phyloP scores from a whole-genome alignment of 805 yeast genomes.

The Wickerhamiella azymoides region DNA sequence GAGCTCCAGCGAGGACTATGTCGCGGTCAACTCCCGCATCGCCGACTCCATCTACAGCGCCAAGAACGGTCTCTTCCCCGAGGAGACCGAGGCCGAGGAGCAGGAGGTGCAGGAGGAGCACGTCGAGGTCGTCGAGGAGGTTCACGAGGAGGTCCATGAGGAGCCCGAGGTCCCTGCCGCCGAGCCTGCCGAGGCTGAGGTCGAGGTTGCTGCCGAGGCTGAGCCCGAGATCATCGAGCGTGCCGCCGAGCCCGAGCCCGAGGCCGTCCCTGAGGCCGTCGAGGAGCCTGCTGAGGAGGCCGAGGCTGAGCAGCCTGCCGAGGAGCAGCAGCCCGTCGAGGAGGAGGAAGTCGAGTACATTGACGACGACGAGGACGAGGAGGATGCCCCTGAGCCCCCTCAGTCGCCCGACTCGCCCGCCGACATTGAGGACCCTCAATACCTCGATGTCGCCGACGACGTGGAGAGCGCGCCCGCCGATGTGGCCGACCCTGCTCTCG shows the following conservation, averaged over 20 bases:
- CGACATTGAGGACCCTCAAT: neutral
- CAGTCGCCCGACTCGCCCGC: neutral
- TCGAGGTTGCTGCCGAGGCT: neutral
- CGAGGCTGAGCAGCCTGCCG: too few species aligned
- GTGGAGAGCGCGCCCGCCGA: slow-evolving; percentile 7
- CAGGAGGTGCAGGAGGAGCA: slow-evolving; percentile 8
- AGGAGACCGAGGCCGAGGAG: slow-evolving; percentile 11
- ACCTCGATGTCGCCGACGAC: slow-evolving; percentile 2
- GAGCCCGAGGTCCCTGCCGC: neutral
- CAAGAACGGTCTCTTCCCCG: slow-evolving; percentile 5
- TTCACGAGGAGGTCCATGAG: neutral
- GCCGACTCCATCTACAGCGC: slow-evolving; percentile 6
- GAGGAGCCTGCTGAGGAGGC: neutral
- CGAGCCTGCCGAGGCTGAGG: neutral
- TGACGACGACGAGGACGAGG: neutral
- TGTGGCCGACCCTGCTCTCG: slow-evolving; percentile 2
- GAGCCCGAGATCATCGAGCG: too few species aligned
- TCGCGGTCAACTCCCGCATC: slow-evolving; percentile 10
- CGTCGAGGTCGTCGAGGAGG: neutral
- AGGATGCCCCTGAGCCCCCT: neutral
- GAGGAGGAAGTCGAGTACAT: neutral
- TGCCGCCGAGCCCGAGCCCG: too few species aligned
- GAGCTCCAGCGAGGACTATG: slow-evolving; percentile 21
- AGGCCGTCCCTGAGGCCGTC: neutral
- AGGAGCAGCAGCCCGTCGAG: too few species aligned